Conservation (phyloP, 805 yeast species). For the Zygotorulaspora chibaensis region DNA sequence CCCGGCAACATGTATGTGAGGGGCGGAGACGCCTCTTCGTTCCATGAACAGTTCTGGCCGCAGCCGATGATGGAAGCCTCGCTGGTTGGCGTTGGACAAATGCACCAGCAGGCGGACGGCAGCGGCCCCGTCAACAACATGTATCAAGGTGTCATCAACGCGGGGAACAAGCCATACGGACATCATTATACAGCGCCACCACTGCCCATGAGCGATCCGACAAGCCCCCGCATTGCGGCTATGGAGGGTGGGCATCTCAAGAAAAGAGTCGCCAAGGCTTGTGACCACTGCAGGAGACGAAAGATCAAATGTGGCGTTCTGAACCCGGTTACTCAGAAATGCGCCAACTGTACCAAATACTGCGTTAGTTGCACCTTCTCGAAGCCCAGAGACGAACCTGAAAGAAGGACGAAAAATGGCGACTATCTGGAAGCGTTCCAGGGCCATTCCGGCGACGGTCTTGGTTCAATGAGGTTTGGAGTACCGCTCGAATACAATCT, state of each 20-base stretch:
- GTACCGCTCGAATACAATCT: not conserved
- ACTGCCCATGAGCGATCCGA: conserved; percentile 1
- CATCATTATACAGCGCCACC: not conserved
- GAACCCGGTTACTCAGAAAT: conserved; percentile 21
- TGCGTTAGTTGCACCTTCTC: conserved; percentile 24
- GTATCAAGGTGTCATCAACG: not conserved
- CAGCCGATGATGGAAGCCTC: not conserved
- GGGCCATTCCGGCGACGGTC: not conserved
- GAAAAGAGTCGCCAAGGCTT: conserved; percentile 31
- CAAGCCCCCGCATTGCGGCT: conserved; percentile 4
- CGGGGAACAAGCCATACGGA: not conserved
- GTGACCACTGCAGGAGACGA: conserved; percentile 34
- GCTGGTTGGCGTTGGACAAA: conserved; percentile 1
- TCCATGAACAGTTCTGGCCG: conserved; percentile 8
- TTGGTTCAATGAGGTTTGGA: conserved; percentile 1
- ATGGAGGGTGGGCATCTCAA: conserved; percentile 4
- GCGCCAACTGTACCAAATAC: conserved; percentile 30
- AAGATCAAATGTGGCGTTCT: conserved; percentile 31
- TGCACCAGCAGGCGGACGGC: not conserved
- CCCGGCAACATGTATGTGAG: not conserved
- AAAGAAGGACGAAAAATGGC: conserved; percentile 5
- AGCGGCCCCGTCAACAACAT: not conserved
- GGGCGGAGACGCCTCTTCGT: conserved; percentile 1
- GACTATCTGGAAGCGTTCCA: not conserved
- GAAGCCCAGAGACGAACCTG: conserved; percentile 19